Conservation (phyloP, 2,329 filamentous ascomycete species). For the Bipolaris bicolor region DNA sequence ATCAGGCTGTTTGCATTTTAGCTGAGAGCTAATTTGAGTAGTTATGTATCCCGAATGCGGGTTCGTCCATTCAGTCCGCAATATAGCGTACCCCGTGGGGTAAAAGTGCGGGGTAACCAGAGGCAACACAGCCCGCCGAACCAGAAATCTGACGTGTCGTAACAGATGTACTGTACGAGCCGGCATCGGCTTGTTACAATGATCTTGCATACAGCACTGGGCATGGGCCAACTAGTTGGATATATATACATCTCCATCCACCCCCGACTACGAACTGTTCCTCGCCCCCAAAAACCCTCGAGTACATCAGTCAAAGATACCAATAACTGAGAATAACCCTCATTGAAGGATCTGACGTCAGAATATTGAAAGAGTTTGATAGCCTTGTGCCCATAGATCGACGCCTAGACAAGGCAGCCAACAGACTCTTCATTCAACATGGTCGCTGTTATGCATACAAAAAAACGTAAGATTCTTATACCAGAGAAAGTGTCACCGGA, state of each 20-base stretch:
- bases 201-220: conserved; percentile 18
- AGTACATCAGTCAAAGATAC: not conserved
- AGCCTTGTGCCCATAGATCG: not conserved
- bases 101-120: conserved; percentile 41
- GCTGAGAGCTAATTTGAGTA: not conserved
- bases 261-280: not conserved
- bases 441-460: conserved; percentile 36
- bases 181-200: conserved; percentile 36
- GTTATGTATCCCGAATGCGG: not conserved
- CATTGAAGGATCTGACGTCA: not conserved
- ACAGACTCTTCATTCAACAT: conserved; percentile 23
- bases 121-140: conserved; percentile 30
- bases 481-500: conserved; percentile 83
- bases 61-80: not conserved
- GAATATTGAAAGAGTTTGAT: not conserved
- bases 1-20: too few species aligned
- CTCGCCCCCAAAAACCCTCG: not conserved
- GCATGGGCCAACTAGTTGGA: not conserved
- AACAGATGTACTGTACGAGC: conserved; percentile 5
- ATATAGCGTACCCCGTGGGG: conserved; percentile 31
- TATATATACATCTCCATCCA: not conserved
- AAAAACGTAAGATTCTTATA: conserved; percentile 67
- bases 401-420: not conserved
- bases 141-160: conserved; percentile 33
- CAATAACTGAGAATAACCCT: not conserved